These are phyloP conservation scores for Aspergillus phoenicis DNA, from an alignment of 2,329 filamentous ascomycete species.

Conservation along the genomic window DNA sequence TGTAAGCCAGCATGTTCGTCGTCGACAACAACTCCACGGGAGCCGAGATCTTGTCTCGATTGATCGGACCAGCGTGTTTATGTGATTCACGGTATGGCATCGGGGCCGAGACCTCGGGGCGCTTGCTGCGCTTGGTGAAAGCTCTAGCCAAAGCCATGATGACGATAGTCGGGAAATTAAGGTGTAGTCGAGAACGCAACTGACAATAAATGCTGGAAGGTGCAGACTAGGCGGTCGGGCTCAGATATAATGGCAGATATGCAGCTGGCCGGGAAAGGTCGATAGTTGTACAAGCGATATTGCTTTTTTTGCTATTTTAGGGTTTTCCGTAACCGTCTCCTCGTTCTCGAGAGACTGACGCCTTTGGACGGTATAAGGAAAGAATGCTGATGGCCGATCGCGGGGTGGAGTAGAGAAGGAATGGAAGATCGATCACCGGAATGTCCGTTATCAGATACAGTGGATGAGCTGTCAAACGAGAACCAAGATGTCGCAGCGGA, in stretches of 20 bases:
- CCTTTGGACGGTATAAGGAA: slow-evolving; percentile 16
- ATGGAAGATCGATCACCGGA: slow-evolving; percentile 35
- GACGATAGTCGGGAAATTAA: slow-evolving; percentile 15
- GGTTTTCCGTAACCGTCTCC: background rate
- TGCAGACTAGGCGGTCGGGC: slow-evolving; percentile 5
- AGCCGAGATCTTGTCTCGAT: slow-evolving; percentile 68
- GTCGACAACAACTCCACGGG: slow-evolving; percentile 88
- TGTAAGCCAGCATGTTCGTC: slow-evolving; percentile 95
- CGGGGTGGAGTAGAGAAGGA: slow-evolving; percentile 31
- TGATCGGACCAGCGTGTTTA: slow-evolving; percentile 50
- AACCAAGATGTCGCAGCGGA: slow-evolving; percentile 4
- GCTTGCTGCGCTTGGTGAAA: slow-evolving; percentile 52
- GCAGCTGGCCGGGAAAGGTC: slow-evolving; percentile 8
- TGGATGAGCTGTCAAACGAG: background rate
- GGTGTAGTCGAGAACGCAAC: slow-evolving; percentile 5
- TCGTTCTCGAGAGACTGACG: slow-evolving; percentile 17
- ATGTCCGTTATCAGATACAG: slow-evolving; percentile 33
- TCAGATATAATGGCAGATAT: slow-evolving; percentile 13
- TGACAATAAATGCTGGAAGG: background rate
- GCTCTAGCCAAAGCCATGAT: slow-evolving; percentile 48
- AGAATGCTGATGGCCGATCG: slow-evolving; percentile 34
- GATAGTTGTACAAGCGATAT: slow-evolving; percentile 12
- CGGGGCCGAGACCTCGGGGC: slow-evolving; percentile 48
- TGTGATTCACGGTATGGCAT: slow-evolving; percentile 50
- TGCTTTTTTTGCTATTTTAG: slow-evolving; percentile 21